Base-by-base conservation (phyloP, 345 rosid genomes). In the Angophora floribunda region DNA sequence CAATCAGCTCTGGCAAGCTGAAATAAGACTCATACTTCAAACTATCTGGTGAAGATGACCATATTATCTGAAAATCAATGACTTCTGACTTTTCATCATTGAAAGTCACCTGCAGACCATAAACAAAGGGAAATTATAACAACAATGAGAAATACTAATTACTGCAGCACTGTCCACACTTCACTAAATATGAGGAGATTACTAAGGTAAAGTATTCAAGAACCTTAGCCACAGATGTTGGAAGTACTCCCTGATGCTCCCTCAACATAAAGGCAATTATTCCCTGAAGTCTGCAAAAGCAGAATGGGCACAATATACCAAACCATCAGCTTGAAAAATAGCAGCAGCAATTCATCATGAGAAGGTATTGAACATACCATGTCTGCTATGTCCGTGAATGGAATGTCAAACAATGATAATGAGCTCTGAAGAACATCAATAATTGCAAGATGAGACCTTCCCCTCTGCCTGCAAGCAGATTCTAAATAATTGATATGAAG, bases 211-310 rank as follows among this genome's bases (percentile, higher is more conserved):
- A 49, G 59, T 44, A 89, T 79, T 45, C 51, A 86, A 88, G 91
- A 63, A 96, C 99, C 97, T 91, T 96, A 85, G 98, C 99, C 88
- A 98, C 93, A 78, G 99, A 96, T 92, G 97, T 95, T 59, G 99
- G 98, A 90, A 90, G 94, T 92, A 94, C 91, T 6, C 95, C 95
- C 84, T n/a, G 99, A 98, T 87, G 96, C 99, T 91, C 99, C 99
- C 87, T 96, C 98, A 52, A 97, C 91, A 87, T 92, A 96, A 78
- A 98, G 92, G 93, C 95, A 94, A 87, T 93, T 87, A 11, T 92
- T 89, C 88, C 98, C 97, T 15, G 89, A 89, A 89, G 94, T 94
- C 99, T 97, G 94, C 85, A 91, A 17, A 87, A 90, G 49, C n/a
- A 85, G 87, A 78, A 85, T 89, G 44, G 78, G 84, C 63, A 49